phyloP scores from a whole-genome alignment of 169 alveolate species.

The Eimeria acervulina region DNA sequence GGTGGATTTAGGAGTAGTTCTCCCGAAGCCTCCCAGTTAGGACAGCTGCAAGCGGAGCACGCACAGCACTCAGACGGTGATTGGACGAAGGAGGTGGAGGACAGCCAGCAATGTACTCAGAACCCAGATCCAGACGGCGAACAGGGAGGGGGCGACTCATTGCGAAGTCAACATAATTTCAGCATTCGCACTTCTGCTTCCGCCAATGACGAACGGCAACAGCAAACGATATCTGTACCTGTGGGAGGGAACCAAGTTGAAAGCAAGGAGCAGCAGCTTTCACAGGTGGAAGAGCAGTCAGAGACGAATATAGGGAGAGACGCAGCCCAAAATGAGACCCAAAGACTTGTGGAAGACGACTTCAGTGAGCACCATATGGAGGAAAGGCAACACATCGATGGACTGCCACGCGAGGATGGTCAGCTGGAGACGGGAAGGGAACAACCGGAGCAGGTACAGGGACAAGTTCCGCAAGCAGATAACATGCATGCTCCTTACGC shows the following conservation, averaged over 20 bases:
- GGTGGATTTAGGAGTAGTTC: slow-evolving; percentile 2
- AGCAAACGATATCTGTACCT: neutral
- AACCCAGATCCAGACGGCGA: neutral
- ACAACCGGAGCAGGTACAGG: neutral
- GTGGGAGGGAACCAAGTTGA: neutral
- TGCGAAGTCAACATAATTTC: neutral
- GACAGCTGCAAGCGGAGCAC: neutral
- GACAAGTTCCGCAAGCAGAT: neutral
- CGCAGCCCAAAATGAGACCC: neutral
- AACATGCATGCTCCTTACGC: neutral
- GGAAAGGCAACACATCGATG: neutral
- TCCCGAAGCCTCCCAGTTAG: neutral
- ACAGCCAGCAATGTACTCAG: neutral
- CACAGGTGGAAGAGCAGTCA: slow-evolving; percentile 8
- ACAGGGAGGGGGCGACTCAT: neutral
- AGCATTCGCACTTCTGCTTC: neutral
- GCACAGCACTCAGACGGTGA: slow-evolving; percentile 16
- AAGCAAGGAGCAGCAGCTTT: neutral
- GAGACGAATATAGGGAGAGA: neutral
- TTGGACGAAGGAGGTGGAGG: neutral
- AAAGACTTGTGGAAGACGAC: neutral
- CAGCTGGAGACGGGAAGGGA: neutral
- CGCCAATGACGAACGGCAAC: neutral
- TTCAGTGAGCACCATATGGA: neutral
- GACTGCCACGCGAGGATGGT: neutral